These are phyloP conservation scores for Boletellus ananas DNA, from an alignment of 768 basidiomycete genomes.

Conservation along the genomic window DNA sequence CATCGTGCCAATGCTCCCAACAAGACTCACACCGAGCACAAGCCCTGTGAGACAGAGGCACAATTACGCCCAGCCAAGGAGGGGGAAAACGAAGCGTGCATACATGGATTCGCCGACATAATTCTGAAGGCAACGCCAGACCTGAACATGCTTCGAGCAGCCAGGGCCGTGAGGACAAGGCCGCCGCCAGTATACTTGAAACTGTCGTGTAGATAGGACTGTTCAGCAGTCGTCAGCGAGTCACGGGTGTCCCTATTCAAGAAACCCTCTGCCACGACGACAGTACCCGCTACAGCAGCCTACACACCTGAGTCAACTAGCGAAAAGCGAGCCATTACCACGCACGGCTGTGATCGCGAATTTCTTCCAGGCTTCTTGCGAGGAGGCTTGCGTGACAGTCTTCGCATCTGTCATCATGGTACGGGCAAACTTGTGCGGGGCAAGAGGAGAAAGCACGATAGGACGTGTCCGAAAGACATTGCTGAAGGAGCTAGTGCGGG, in stretches of 20 bases:
- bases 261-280: slow-evolving; percentile 57
- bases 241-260: slow-evolving; percentile 81
- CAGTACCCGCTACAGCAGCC: slow-evolving; percentile 70
- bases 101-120: slow-evolving; percentile 83
- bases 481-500: slow-evolving; percentile 13
- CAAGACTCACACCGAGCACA: slow-evolving; percentile 77
- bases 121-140: slow-evolving; percentile 65
- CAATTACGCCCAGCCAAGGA: neutral
- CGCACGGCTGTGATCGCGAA: slow-evolving; percentile 54
- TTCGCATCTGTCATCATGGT: slow-evolving; percentile 47
- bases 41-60: slow-evolving; percentile 47
- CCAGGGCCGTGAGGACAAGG: slow-evolving; percentile 68
- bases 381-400: slow-evolving; percentile 33
- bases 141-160: slow-evolving; percentile 75
- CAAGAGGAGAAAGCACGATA: slow-evolving; percentile 16
- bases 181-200: slow-evolving; percentile 86
- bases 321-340: neutral
- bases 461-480: slow-evolving; percentile 30
- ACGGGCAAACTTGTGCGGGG: slow-evolving; percentile 36
- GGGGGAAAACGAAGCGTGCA: slow-evolving; percentile 17
- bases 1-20: slow-evolving; percentile 80
- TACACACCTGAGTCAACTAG: slow-evolving; percentile 24
- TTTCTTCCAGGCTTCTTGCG: slow-evolving; percentile 45
- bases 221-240: slow-evolving; percentile 56
- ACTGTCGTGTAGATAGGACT: slow-evolving; percentile 65